These are phyloP conservation scores for Fusarium pseudonygamai DNA, from an alignment of 2,329 filamentous ascomycete species.

Conservation along the genomic window DNA sequence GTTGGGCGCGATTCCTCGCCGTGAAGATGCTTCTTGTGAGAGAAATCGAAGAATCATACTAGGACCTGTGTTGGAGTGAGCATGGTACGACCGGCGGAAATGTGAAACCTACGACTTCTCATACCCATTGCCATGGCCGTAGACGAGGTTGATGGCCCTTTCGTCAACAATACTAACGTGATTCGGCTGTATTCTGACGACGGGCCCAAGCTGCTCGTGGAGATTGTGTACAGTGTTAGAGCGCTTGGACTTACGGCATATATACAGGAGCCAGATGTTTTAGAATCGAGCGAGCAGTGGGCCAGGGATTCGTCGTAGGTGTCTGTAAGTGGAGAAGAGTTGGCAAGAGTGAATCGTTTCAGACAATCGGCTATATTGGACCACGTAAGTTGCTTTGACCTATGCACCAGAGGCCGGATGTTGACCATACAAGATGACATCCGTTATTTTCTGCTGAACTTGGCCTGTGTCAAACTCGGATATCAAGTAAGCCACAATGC, in stretches of 20 bases:
- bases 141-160: not conserved
- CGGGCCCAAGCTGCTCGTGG: not conserved
- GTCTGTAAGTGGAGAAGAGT: not conserved
- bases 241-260: not conserved
- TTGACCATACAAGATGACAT: not conserved
- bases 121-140: constrained; percentile 2
- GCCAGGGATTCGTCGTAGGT: not conserved
- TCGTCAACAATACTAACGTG: not conserved
- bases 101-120: not conserved
- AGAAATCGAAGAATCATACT: not conserved
- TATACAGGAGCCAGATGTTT: not conserved
- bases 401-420: fast-evolving
- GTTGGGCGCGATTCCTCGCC: not conserved
- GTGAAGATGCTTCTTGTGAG: constrained; percentile 1
- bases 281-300: not conserved
- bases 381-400: not conserved
- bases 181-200: constrained; percentile 4
- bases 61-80: not conserved
- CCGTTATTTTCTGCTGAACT: not conserved
- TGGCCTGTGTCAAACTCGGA: not conserved
- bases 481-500: not conserved
- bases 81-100: not conserved
- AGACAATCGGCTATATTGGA: not conserved
- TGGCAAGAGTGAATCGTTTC: not conserved
- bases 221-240: not conserved